Evolutionary conservation across 345 rosid genomes (phyloP), one percentile per base, ranked within the genome.

Genomic region (Sonneratia alba): DNA sequence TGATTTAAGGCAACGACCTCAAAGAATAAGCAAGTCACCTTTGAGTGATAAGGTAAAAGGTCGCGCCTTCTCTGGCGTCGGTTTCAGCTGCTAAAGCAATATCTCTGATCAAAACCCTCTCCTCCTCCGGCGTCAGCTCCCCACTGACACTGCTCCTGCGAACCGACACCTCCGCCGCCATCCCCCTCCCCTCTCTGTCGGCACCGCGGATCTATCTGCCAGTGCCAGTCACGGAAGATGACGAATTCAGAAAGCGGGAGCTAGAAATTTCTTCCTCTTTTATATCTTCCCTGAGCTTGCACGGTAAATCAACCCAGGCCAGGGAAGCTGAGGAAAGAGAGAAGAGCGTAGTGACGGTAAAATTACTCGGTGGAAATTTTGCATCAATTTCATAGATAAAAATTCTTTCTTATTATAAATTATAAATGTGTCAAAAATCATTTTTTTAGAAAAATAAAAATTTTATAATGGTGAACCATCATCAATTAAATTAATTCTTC

Each of bases 81-180:
- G 98, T 77, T 76, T 95, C 99, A 22, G 98, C 88, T 68, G 98
- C 80, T 64, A 87, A 75, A 21, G 97, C 96, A 79, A 90, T 90
- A 83, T 95, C 99, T 79, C 96, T 89, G 3, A 95, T 92, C 70
- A 92, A 77, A 79, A 92, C 85, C 78, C 98, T 80, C 85, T 95
- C 99, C 66, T 95, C 99, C 76, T 95, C 99, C 3, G 98, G 96
- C 74, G 89, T 72, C 75, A 87, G 80, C 81, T 85, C 91, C 71
- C 83, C 77, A 69, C 75, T 70, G 69, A 83, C 79, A 3, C 81
- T 38, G 72, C 85, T 80, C 67, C 84, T 76, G 75, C 84, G 79
- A 84, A 84, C 77, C 72, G 92, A 79, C 59, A 87, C 92, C 76
- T 89, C 96, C 77, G 82, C 75, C 97, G 89, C 86, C 77, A 70